A percentile compares a stretch with the other conserved stretches of the same genome.
Conservation (phyloP, 2,329 filamentous ascomycete genomes). For the Scleromitrula shiraiana region DNA sequence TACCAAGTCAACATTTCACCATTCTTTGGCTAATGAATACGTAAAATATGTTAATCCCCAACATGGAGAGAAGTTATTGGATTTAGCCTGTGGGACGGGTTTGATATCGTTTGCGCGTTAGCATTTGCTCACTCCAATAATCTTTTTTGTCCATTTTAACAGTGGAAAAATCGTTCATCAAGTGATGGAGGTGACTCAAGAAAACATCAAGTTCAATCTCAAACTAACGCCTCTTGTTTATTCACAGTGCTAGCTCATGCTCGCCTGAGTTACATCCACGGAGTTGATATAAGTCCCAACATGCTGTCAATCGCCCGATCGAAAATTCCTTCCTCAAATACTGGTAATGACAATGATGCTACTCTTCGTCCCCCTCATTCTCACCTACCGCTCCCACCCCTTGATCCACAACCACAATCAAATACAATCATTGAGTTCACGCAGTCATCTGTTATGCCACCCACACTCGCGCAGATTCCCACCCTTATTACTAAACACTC, state of each 20-base stretch:
- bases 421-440: too few relatives aligned
- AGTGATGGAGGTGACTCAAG: neutral
- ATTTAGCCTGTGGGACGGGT: slow-evolving; percentile 6
- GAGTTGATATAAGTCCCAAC: neutral
- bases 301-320: neutral
- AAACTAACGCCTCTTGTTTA: neutral
- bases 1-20: neutral
- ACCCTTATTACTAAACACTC: neutral
- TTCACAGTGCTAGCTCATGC: neutral
- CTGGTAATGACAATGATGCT: too few relatives aligned
- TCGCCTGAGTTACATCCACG: neutral
- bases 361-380: neutral
- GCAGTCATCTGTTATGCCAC: too few relatives aligned
- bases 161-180: too few relatives aligned
- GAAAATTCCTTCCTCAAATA: neutral
- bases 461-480: too few relatives aligned
- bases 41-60: neutral
- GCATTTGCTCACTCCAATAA: neutral
- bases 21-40: neutral
- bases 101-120: neutral
- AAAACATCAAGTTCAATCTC: too few relatives aligned
- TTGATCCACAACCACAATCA: neutral
- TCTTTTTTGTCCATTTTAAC: neutral
- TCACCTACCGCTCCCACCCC: neutral
- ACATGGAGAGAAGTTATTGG: neutral